A percentile compares a stretch with the other conserved stretches of the same genome.
Conservation (phyloP, 441 rosid species). For the Breynia disticha region DNA sequence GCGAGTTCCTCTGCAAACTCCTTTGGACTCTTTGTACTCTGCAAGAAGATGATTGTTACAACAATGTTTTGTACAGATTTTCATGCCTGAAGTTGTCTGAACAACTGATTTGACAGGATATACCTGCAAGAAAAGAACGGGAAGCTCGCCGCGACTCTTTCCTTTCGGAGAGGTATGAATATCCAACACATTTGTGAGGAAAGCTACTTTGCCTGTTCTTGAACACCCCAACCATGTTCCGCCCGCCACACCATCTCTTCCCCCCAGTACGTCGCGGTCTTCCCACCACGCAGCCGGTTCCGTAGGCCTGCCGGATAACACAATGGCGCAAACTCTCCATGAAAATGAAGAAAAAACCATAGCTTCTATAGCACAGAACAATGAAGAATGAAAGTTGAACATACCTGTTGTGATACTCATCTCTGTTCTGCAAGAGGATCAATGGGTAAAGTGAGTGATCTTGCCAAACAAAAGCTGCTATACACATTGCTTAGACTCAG, state of each 20-base stretch:
- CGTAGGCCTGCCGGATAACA: slow-evolving; percentile 30
- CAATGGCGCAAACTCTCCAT: neutral
- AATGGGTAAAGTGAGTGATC: slow-evolving; percentile 60
- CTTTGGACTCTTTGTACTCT: slow-evolving; percentile 46
- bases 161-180: slow-evolving; percentile 35
- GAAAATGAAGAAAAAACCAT: neutral
- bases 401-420: slow-evolving; percentile 59
- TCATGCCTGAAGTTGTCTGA: no score
- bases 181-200: slow-evolving; percentile 61
- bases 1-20: slow-evolving; percentile 46
- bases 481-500: slow-evolving; percentile 35
- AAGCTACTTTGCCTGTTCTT: slow-evolving; percentile 46
- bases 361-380: no score
- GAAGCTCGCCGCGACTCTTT: slow-evolving; percentile 55
- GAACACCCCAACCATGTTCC: slow-evolving; percentile 74
- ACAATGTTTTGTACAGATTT: no score
- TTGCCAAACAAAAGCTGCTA: slow-evolving; percentile 57
- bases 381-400: neutral
- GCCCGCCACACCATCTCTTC: slow-evolving; percentile 51
- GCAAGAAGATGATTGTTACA: slow-evolving; percentile 1
- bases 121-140: slow-evolving; percentile 57
- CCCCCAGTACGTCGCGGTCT: slow-evolving; percentile 42
- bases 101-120: no score
- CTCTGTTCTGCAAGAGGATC: slow-evolving; percentile 56
- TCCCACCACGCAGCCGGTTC: slow-evolving; percentile 60